Base-by-base conservation (phyloP, 164 flowering plant genomes). In the Nymphaea colorata region DNA sequence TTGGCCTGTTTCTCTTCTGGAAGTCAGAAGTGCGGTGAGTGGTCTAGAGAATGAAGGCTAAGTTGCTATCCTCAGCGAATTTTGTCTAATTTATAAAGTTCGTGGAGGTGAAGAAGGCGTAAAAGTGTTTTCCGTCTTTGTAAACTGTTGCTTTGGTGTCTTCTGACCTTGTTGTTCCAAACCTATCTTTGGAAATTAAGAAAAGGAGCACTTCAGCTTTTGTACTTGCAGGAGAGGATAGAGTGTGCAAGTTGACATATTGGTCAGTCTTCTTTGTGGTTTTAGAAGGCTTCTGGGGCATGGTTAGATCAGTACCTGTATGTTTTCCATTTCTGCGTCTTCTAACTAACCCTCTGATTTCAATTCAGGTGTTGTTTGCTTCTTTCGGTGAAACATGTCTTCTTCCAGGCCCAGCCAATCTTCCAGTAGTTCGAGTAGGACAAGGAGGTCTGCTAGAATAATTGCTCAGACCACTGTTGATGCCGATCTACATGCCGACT, bases 401-500 rank as follows among this genome's bases (percentile, higher is more conserved):
- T 75, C 87, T 66, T 83, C 92, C 59, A 85, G 90, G 72, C 97
- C 86, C 17, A 74, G 72, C 67, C 84, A 84, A 18, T 80, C 90
- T 44, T 80, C 93, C 12, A 80, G 71, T 69, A 88, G 72, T 64
- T 79, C 97, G 6, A 75, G 77, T 65, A 75, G 90, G 73, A 80
- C 89, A 62, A 84, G 81, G 69, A 90, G 88, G 72, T 82, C 87
- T 77, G 94, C 92, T 25, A 78, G 98, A 76, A 77, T 89, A 18
- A 82, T 89, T 61, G 94, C 93, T 41, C 98, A 89, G 74, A 91
- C 98, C 60, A 83, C 90, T n/a, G 82, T 86, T 2, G 98, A 91
- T 82, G 98, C 98, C 5, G 85, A 83, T 79, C 86, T 91, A 69
- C 87, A 91, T 72, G 90, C 90, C 3, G 88, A 91, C 70, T 91